Conservation (phyloP, 2,329 filamentous ascomycete genomes). For the Aspergillus fijiensis region DNA sequence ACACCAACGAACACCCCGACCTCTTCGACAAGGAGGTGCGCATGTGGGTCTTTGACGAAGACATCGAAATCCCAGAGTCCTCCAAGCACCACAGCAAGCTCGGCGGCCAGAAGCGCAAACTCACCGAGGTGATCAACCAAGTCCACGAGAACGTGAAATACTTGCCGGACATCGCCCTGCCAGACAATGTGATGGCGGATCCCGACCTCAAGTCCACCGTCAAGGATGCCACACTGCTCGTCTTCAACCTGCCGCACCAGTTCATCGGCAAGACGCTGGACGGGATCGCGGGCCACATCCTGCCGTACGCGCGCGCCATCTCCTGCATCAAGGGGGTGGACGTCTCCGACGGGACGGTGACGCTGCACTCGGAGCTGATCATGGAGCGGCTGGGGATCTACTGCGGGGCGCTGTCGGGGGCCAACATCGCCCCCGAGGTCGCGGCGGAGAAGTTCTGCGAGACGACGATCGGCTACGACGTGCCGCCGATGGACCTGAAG, state of each 20-base stretch:
- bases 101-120: slow-evolving; percentile 70
- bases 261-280: slow-evolving; percentile 55
- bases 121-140: slow-evolving; percentile 83
- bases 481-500: slow-evolving; percentile 77
- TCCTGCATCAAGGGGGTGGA: slow-evolving; percentile 96
- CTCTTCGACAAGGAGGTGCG: slow-evolving; percentile 69
- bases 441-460: slow-evolving; percentile 90
- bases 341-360: slow-evolving; percentile 76
- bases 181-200: slow-evolving; percentile 57
- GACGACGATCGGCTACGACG: slow-evolving; percentile 91
- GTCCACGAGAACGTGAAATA: slow-evolving; percentile 96
- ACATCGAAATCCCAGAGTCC: slow-evolving; percentile 75
- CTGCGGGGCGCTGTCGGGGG: slow-evolving; percentile 85
- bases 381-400: slow-evolving; percentile 85
- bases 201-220: slow-evolving; percentile 61
- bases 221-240: slow-evolving; percentile 75
- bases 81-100: slow-evolving; percentile 68
- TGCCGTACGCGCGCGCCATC: slow-evolving; percentile 84
- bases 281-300: slow-evolving; percentile 75
- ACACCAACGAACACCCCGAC: slow-evolving; percentile 70
- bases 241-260: slow-evolving; percentile 89
- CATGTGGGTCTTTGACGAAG: slow-evolving; percentile 55
- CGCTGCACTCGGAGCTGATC: slow-evolving; percentile 86
- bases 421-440: slow-evolving; percentile 89
- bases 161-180: slow-evolving; percentile 77